Base-by-base conservation (phyloP, 1,284 basidiomycete genomes). In the Ganoderma multipileum region DNA sequence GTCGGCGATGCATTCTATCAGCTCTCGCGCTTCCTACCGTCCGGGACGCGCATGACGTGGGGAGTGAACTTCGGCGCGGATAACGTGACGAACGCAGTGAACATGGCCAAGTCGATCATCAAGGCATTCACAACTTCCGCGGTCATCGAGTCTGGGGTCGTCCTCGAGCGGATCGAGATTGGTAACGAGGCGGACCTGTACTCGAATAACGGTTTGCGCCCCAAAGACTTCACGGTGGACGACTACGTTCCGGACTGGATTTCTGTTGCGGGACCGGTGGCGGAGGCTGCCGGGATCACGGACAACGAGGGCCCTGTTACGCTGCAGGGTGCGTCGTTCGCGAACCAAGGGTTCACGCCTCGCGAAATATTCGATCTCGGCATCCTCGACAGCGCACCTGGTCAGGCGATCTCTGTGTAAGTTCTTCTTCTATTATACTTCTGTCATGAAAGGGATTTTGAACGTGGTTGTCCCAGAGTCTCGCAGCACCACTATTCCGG, bases 141-240 rank as follows among this genome's bases (percentile, higher is more conserved):
- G 1, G 81, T 90, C n/a, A 78, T 75, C 64, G 67, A 72, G 44
- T 81, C 84, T 0, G 82, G 85, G 3, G 85, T 91, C 78, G 2
- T 69, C 8, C 70, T 73, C 4, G 68, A 73, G 26, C 69, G 68
- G 3, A 66, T 75, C 50, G 74, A 75, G 66, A 66, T 75, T 9
- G 74, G 82, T 7, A 91, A 92, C 68, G 89, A 91, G 77, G 81
- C 89, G 0, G 89, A 91, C 76, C 75, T 90, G 6, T 91, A 90
- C 78, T 70, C 63, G 23, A 81, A 80, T 66, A 89, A 88, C 72
- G 86, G 87, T 1, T 76, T 82, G 8, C 82, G 89, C 54, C 64
- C 74, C 59, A 79, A 73, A 1, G 81, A 78, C 26, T 91, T 85
- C 76, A 86, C 76, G 39, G 79, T 85, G 12, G 72, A 80, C 18